Evolutionary conservation across 306 rosid species (phyloP).

Genomic region (Dicorynia guianensis): DNA sequence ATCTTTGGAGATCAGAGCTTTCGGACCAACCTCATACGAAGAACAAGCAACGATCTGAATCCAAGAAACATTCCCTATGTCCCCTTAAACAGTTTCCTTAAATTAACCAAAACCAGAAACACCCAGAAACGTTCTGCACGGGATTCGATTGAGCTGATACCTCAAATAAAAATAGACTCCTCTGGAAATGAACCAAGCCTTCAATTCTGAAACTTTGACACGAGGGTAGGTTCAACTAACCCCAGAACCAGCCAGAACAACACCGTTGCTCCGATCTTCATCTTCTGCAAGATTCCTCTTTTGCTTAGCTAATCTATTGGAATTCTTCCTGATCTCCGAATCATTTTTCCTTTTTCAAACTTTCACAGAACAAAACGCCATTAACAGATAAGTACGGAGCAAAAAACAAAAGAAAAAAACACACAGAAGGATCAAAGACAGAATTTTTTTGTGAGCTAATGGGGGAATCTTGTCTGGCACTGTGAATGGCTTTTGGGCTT

Average conservation of each 20-base stretch:
- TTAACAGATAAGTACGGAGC: conserved; percentile 26
- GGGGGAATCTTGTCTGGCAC: conserved; percentile 32
- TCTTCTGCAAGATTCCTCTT: conserved; percentile 28
- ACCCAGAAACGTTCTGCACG: not conserved
- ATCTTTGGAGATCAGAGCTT: conserved; percentile 68
- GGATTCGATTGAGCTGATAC: conserved; percentile 37
- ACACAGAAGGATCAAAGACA: conserved; percentile 12
- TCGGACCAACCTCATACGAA: conserved; percentile 35
- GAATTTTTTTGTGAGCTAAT: conserved; percentile 3
- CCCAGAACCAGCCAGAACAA: conserved; percentile 47
- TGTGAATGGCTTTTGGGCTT: not conserved
- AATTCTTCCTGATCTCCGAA: conserved; percentile 38
- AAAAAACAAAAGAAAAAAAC: not conserved
- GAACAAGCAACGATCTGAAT: conserved; percentile 53
- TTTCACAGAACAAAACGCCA: conserved; percentile 35
- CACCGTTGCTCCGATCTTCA: conserved; percentile 59
- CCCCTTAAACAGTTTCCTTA: not conserved
- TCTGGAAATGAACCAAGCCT: conserved; percentile 4
- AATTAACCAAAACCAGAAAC: conserved; percentile 8
- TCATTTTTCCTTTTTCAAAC: conserved; percentile 40
- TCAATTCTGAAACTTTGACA: conserved; percentile 3
- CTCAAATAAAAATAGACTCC: conserved; percentile 25
- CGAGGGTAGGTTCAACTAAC: not conserved
- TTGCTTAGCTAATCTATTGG: conserved; percentile 30
- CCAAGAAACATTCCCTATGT: conserved; percentile 23